Conservation (phyloP, 2,329 filamentous ascomycete genomes). For the Zasmidium cellare region DNA sequence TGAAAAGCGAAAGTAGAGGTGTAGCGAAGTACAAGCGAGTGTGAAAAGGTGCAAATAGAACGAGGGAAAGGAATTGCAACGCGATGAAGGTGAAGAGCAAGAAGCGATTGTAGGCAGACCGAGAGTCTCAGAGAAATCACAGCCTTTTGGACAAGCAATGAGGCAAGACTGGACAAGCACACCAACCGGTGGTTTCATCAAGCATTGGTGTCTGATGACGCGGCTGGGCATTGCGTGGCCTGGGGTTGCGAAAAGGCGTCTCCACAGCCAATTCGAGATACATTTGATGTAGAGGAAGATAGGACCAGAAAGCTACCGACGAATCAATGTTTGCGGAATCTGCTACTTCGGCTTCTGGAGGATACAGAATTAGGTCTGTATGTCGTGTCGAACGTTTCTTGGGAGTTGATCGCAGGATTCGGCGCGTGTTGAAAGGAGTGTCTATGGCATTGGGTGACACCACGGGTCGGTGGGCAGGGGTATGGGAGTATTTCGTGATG, state of each 20-base stretch:
- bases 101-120: neutral
- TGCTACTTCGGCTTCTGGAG: too few species aligned
- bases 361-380: too few species aligned
- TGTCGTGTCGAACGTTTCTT: too few species aligned
- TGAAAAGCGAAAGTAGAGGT: neutral
- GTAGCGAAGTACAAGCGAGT: neutral
- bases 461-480: neutral
- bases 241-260: too few species aligned
- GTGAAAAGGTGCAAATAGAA: neutral
- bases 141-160: neutral
- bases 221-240: constrained; percentile 1
- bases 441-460: too few species aligned
- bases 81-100: neutral
- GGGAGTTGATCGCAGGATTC: too few species aligned
- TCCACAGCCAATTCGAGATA: too few species aligned
- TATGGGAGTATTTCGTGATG: too few species aligned
- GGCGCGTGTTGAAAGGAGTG: too few species aligned
- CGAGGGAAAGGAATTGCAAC: constrained; percentile 3
- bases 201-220: constrained; percentile 5
- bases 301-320: too few species aligned
- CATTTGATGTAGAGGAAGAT: too few species aligned
- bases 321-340: too few species aligned
- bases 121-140: neutral
- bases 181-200: constrained; percentile 8
- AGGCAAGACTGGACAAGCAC: constrained; percentile 7